Evolutionary conservation across 2,329 filamentous ascomycete species (phyloP), one percentile per base, ranked within the genome.

Genomic region (Cadophora luteo-olivacea): DNA sequence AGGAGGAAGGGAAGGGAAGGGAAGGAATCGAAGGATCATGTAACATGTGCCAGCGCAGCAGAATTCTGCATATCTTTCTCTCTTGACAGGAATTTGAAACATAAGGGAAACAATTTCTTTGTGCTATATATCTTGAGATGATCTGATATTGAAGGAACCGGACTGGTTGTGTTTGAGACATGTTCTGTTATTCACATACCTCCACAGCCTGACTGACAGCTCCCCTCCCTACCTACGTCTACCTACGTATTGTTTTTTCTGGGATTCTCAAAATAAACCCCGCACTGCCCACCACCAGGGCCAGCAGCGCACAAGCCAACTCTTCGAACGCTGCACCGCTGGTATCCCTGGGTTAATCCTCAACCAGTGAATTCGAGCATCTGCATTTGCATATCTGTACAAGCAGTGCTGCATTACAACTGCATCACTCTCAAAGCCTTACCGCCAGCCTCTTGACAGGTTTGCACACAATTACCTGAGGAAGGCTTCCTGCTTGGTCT

Each of bases 191-290:
- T 55, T 36, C 52, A 55, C 22, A 14, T 52, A 25, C 22, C 22
- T 54, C 36, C 36, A 9, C 36, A 29, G 29, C 29, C 29, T 29
- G 29, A 29, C 29, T 29, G 29, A 29, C 29, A 29, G 29, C 36
- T 14, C 12, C 36, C 12, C 36, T 54, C 24, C 22, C 22, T 52
- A 6, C n/a, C 49, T 24, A 36, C 33, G 33, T 36, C 6, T 36
- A n/a, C n/a, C n/a, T 38, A 38, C 36, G 12, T 38, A 38, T 45
- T 45, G 41, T 19, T 45, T 45, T 45, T 45, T 45, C 41, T n/a
- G 11, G 19, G 29, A 38, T 54, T 54, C 54, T 57, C 54, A 57
- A 57, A 57, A 57, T 57, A 36, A 38, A 57, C 54, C 54, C 54
- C 54, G 54, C 54, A 57, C 33, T 57, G 54, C 54, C 54, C 54